Conservation (phyloP, 2,329 filamentous ascomycete species). For the Diaporthe citrichinensis region DNA sequence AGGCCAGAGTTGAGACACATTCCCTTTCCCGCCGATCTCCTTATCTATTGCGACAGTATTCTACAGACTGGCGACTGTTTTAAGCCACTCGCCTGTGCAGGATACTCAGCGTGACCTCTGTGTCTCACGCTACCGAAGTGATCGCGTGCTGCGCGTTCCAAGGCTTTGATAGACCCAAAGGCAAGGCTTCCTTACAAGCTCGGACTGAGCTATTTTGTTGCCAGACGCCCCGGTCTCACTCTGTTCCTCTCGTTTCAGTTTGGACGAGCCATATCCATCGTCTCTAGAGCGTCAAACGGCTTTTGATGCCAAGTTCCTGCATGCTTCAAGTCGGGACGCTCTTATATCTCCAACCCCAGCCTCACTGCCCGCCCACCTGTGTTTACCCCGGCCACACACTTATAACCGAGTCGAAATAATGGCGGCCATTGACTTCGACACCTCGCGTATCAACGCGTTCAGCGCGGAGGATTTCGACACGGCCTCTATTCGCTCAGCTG, state of each 20-base stretch:
- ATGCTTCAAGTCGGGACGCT: background rate
- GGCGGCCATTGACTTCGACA: slow-evolving; percentile 38
- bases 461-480: slow-evolving; percentile 74
- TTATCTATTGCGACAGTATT: slow-evolving; percentile 34
- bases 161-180: slow-evolving; percentile 30
- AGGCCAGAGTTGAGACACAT: slow-evolving; percentile 17
- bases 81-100: slow-evolving; percentile 25
- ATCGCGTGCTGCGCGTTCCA: slow-evolving; percentile 40
- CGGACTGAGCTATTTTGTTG: slow-evolving; percentile 28
- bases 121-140: slow-evolving; percentile 37
- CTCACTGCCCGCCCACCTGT: slow-evolving; percentile 11
- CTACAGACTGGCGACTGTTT: slow-evolving; percentile 20
- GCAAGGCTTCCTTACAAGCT: slow-evolving; percentile 32
- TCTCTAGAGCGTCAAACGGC: background rate
- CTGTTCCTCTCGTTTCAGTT: background rate
- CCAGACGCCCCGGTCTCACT: slow-evolving; percentile 13
- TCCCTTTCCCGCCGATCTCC: background rate
- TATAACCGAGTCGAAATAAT: slow-evolving; percentile 25
- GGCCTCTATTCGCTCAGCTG: slow-evolving; percentile 75
- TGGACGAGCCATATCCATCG: slow-evolving; percentile 7
- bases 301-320: slow-evolving; percentile 20
- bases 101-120: slow-evolving; percentile 31
- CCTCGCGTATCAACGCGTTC: slow-evolving; percentile 34
- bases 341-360: slow-evolving; percentile 15
- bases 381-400: slow-evolving; percentile 9